Evolutionary conservation across 192 early-diverging fungal species (phyloP).

Genomic region (Rhizophagus clarus): DNA sequence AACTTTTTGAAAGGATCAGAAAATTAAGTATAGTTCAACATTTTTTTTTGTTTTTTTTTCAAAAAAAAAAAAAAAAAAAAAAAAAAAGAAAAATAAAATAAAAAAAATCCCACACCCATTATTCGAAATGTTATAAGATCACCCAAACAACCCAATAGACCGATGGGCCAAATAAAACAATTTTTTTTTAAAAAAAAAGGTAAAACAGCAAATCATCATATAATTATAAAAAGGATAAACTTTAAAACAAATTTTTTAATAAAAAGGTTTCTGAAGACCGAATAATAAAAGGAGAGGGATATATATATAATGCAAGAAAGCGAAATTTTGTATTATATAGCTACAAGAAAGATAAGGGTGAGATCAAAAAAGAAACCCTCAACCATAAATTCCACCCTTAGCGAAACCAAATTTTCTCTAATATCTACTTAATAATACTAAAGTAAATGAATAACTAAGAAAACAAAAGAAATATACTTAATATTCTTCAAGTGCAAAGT

Average conservation of each 20-base stretch:
- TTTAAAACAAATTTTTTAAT: not conserved
- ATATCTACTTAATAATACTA: not conserved
- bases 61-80: not conserved
- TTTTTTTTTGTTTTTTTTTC: too few relatives aligned
- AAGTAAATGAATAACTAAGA: not conserved
- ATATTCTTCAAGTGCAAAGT: not conserved
- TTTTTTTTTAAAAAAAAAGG: not conserved
- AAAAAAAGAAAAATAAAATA: not conserved
- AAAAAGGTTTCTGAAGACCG: not conserved
- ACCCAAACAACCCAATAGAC: conserved; percentile 15
- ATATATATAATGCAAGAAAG: not conserved
- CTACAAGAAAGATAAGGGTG: conserved; percentile 1
- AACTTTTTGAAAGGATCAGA: not conserved
- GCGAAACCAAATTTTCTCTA: not conserved
- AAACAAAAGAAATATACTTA: not conserved
- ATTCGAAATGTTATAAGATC: not conserved
- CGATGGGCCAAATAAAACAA: not conserved
- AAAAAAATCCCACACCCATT: not conserved
- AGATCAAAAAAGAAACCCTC: not conserved
- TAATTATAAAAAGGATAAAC: not conserved
- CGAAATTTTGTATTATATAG: not conserved
- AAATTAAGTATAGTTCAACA: conserved; percentile 1
- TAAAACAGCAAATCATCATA: not conserved
- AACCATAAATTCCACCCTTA: not conserved
- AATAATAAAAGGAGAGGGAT: conserved; percentile 14